Base-by-base conservation (phyloP, 2,329 filamentous ascomycete genomes). In the Fusarium temperatum region DNA sequence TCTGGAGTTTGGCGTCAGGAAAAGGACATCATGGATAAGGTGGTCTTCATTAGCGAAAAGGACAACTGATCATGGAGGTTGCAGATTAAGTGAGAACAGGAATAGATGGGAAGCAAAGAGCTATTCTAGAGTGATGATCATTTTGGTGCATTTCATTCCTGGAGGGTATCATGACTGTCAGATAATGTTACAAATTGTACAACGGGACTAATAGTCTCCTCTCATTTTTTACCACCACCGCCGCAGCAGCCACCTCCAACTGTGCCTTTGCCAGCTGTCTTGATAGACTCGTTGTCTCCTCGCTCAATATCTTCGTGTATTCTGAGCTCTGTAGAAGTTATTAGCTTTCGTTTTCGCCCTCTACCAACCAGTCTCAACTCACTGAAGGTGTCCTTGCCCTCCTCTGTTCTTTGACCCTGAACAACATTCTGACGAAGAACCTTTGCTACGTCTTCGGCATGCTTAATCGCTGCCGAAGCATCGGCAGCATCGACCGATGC, bases 281-380 rank as follows among this genome's bases (percentile, higher is more conserved):
- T 97, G 78, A 98, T 90, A 39, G 92, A 94, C 77, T 98, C 95
- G 80, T 99, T 99, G 83, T 98, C 93, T 61, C 96, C 95, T 74
- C 94, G 88, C 83, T 99, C 96, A 36, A 93, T 99, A 74, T 97
- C 86, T 70, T 97, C 89, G 82, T 98, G 96, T 83, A 99, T 98
- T 58, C 92, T 89, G 65, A 98, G 85, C 80, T 93, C 95, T 98
- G 76, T 18, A 18, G n/a, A 51, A 32, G 5, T 42, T n/a, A 30
- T 68, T 68, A 63, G 63, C 42, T 54, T 45, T 59, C 51, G 15
- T 39, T 22, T n/a, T 42, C 24, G 26, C 11, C 14, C 17, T 50
- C 11, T 12, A 8, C 26, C 36, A 12, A 24, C 8, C 14, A 8
- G 4, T 15, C 7, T 28, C 14, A 28, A 50, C 48, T 32, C 36